Conservation (phyloP, 2,329 filamentous ascomycete species). For the Thyridium curvatum region DNA sequence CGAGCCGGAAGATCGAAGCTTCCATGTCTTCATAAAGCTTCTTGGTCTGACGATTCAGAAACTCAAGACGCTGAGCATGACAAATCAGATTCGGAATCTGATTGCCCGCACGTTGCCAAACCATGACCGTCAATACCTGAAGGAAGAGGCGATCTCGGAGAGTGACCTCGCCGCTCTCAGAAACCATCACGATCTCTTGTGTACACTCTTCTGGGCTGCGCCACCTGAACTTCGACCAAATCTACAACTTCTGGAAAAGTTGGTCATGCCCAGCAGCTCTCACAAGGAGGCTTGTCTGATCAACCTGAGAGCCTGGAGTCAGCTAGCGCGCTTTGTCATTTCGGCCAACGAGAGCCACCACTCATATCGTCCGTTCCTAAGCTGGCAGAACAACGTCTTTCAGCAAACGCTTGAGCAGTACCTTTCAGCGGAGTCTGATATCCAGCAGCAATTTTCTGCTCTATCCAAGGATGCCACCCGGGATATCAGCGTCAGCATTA, state of each 20-base stretch:
- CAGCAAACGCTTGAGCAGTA: constrained; percentile 52
- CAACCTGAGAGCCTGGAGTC: constrained; percentile 56
- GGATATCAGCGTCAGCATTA: constrained; percentile 34
- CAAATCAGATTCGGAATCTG: constrained; percentile 55
- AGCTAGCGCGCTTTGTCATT: constrained; percentile 54
- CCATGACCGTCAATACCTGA: constrained; percentile 57
- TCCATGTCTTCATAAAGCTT: constrained; percentile 62
- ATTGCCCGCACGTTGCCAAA: constrained; percentile 58
- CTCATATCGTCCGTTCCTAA: constrained; percentile 41
- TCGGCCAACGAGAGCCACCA: constrained; percentile 32
- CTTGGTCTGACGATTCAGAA: constrained; percentile 50
- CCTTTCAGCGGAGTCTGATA: constrained; percentile 46
- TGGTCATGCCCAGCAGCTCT: constrained; percentile 53
- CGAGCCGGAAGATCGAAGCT: constrained; percentile 52
- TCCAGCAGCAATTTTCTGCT: constrained; percentile 47
- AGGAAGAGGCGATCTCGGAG: constrained; percentile 53
- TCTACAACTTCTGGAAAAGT: constrained; percentile 48
- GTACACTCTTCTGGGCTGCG: constrained; percentile 59
- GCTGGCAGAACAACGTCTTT: constrained; percentile 54
- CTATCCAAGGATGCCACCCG: constrained; percentile 39
- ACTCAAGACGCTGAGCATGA: constrained; percentile 37
- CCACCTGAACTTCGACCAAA: constrained; percentile 48
- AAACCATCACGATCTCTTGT: constrained; percentile 64
- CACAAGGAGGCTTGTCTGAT: constrained; percentile 63
- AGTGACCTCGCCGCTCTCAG: constrained; percentile 57